A percentile compares a stretch with the other conserved stretches of the same genome.
Conservation (phyloP, 306 rosid species). For the Pyrus betulifolia region DNA sequence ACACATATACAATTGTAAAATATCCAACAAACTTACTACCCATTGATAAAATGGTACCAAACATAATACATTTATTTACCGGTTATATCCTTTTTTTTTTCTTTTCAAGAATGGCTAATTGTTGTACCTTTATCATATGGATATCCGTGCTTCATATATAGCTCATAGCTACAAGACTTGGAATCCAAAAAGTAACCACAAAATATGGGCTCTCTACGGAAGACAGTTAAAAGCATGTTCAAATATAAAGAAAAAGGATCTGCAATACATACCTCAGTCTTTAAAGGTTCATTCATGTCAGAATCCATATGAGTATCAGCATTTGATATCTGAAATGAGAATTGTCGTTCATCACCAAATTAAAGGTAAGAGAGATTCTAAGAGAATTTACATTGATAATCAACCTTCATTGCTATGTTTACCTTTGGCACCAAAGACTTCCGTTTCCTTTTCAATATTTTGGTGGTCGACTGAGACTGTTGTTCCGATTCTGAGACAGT, state of each 20-base stretch:
- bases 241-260: background rate
- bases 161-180: background rate
- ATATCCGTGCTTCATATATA: background rate
- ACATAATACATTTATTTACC: background rate
- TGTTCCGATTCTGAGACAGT: conserved; percentile 43
- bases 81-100: background rate
- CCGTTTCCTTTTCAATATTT: conserved; percentile 50
- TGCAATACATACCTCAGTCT: conserved; percentile 38
- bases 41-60: background rate
- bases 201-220: background rate
- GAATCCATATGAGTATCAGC: conserved; percentile 27
- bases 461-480: conserved; percentile 29
- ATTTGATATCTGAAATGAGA: conserved; percentile 32
- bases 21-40: background rate
- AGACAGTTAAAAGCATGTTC: background rate
- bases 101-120: background rate
- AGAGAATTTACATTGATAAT: background rate
- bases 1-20: background rate
- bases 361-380: background rate
- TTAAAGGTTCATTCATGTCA: conserved; percentile 28
- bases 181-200: background rate
- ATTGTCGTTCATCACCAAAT: conserved; percentile 5
- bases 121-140: background rate
- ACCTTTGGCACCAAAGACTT: conserved; percentile 46
- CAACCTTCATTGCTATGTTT: background rate